These are phyloP conservation scores for Symbiodinium pilosum DNA, from an alignment of 73 alveolate genomes.

Conservation along the genomic window DNA sequence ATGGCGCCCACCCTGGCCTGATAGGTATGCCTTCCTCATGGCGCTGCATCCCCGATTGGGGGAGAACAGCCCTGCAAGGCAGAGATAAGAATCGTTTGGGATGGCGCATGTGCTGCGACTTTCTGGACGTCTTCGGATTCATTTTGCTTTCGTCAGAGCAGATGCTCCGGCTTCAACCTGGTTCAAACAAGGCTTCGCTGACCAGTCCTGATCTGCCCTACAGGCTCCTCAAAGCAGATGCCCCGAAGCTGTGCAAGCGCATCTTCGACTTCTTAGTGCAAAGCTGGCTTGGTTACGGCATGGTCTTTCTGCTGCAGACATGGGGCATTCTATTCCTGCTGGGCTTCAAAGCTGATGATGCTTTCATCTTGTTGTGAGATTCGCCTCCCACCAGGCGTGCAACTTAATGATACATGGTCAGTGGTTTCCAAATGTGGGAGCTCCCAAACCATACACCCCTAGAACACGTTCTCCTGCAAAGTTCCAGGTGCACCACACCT, in stretches of 20 bases:
- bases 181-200: background rate
- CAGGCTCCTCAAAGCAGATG: slow-evolving; percentile 61
- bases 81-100: background rate
- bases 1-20: background rate
- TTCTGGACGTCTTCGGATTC: background rate
- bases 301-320: too few species aligned
- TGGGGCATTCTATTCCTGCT: too few species aligned
- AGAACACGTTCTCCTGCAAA: too few species aligned
- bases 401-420: too few species aligned
- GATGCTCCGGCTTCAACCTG: background rate
- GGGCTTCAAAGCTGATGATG: too few species aligned
- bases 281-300: background rate
- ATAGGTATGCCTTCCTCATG: slow-evolving; percentile 75
- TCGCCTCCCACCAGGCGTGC: too few species aligned
- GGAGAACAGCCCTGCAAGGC: slow-evolving; percentile 64
- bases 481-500: slow-evolving; percentile 61
- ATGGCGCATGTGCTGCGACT: background rate
- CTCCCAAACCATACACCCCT: too few species aligned
- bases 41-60: slow-evolving; percentile 88
- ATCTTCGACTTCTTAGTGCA: slow-evolving; percentile 75
- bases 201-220: background rate
- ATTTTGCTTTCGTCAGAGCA: background rate
- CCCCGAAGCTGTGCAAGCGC: slow-evolving; percentile 52
- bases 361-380: too few species aligned
- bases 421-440: too few species aligned